Percentiles rank a stretch among this genome's conserved stretches.
Conservation (phyloP, 306 rosid species). For the Mimosa pudica region DNA sequence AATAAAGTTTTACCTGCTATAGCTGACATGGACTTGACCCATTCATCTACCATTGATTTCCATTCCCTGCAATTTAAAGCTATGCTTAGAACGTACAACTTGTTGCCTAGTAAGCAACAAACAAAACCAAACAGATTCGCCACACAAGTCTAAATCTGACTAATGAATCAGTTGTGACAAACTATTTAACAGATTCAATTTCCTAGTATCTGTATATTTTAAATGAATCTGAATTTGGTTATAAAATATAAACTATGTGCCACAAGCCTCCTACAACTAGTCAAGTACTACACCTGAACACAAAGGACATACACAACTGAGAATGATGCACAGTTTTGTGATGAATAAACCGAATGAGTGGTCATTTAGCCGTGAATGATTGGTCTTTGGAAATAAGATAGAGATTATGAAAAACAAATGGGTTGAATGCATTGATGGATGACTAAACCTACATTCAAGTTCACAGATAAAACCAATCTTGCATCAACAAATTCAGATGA, state of each 20-base stretch:
- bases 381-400: not conserved
- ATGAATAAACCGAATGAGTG: not conserved
- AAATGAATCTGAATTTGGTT: not conserved
- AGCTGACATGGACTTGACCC: constrained; percentile 61
- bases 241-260: not conserved
- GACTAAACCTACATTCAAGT: constrained; percentile 4
- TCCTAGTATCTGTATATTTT: constrained; percentile 9
- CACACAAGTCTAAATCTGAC: not conserved
- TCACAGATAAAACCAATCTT: not conserved
- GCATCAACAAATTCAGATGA: not conserved
- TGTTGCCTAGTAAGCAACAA: constrained; percentile 5
- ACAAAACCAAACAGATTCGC: constrained; percentile 14
- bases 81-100: constrained; percentile 28
- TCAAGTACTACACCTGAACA: constrained; percentile 10
- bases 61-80: constrained; percentile 59
- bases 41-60: constrained; percentile 80
- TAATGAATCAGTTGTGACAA: constrained; percentile 14
- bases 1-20: constrained; percentile 42
- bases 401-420: not conserved
- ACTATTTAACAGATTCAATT: not conserved
- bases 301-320: constrained; percentile 16
- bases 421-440: not conserved
- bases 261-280: constrained; percentile 8
- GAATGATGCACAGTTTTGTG: constrained; percentile 1
- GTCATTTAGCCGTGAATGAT: not conserved